A percentile compares a stretch with the other conserved stretches of the same genome.
These are phyloP conservation scores for Psilocybe cubensis DNA, from an alignment of 768 basidiomycete genomes.

Conservation along the genomic window DNA sequence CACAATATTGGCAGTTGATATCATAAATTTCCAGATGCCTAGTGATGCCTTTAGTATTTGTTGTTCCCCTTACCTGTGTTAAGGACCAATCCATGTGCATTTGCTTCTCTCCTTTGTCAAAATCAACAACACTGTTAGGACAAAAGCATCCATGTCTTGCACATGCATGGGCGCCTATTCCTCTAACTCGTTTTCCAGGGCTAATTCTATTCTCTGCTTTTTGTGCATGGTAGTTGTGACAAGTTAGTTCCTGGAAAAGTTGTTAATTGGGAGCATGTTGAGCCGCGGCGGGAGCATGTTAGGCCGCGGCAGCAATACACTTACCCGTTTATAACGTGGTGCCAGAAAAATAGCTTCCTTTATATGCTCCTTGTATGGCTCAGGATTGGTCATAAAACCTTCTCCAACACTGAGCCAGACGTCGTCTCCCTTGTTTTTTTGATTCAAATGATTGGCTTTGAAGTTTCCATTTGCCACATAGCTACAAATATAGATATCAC, in stretches of 20 bases:
- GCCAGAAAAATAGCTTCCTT: background rate
- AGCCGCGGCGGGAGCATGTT: too few species aligned
- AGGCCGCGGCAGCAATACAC: too few species aligned
- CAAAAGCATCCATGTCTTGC: conserved; percentile 3
- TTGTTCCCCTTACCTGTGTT: background rate
- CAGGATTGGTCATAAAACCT: conserved; percentile 11
- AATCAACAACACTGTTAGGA: background rate
- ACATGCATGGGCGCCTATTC: background rate
- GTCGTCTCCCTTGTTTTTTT: conserved; percentile 6
- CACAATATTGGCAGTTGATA: background rate
- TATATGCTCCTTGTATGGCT: conserved; percentile 5
- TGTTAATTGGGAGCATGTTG: too few species aligned
- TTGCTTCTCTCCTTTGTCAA: too few species aligned
- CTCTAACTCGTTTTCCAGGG: background rate
- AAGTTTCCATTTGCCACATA: conserved; percentile 22
- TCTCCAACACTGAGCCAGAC: conserved; percentile 12
- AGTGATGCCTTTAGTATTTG: background rate
- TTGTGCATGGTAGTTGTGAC: background rate
- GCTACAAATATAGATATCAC: conserved; percentile 10
- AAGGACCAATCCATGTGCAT: conserved; percentile 4
- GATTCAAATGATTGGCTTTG: conserved; percentile 11
- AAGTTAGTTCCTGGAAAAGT: background rate
- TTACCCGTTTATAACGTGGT: background rate
- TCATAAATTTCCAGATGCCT: background rate
- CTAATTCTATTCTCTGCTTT: background rate